Evolutionary conservation across 495 filamentous ascomycete genomes (phyloP), one percentile per base, ranked within the genome.

Genomic region (Cenococcum geophilum): DNA sequence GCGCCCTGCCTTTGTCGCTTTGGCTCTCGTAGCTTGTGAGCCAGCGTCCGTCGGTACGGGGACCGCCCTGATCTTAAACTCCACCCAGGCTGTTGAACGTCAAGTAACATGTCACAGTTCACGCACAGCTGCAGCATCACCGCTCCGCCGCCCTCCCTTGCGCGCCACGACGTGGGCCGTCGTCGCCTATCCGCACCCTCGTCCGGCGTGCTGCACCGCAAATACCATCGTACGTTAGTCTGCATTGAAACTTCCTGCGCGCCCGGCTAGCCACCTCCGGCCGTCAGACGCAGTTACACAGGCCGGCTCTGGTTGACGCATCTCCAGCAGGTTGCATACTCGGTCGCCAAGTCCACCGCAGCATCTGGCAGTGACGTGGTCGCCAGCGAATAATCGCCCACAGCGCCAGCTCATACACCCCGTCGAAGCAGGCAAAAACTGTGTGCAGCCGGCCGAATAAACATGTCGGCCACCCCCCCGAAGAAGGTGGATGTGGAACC

Each of bases 381-480:
- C 61, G 69, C 70, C 74, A 74, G 68, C 74, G 67, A 73, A 73
- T 71, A 65, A 59, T 32, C 53, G 67, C 61, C 53, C 67, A 70
- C 59, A 67, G 68, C 62, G 58, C 70, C 64, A 69, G 63, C 65
- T 69, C 65, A 70, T 69, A 68, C 58, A 62, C 56, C 27, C 27
- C 43, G 21, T 55, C 59, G 20, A 64, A 50, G 65, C 61, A 59
- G 16, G 60, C 60, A 67, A 77, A 78, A 76, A 58, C 23, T 34
- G 55, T 62, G 83, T 88, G 85, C 83, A 85, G 76, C 76, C 81
- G 80, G 57, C 73, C 72, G 81, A 83, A 68, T 84, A 86, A 87
- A 82, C 85, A 96, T 96, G 91, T 93, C 92, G 81, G 89, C 88
- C 81, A 89, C 90, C 80, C 85, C 91, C 71, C 78, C 77, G 58